Percentiles rank a stretch among this genome's conserved stretches.
Conservation (phyloP, 2,329 filamentous ascomycete genomes). For the Aspergillus phoenicis region DNA sequence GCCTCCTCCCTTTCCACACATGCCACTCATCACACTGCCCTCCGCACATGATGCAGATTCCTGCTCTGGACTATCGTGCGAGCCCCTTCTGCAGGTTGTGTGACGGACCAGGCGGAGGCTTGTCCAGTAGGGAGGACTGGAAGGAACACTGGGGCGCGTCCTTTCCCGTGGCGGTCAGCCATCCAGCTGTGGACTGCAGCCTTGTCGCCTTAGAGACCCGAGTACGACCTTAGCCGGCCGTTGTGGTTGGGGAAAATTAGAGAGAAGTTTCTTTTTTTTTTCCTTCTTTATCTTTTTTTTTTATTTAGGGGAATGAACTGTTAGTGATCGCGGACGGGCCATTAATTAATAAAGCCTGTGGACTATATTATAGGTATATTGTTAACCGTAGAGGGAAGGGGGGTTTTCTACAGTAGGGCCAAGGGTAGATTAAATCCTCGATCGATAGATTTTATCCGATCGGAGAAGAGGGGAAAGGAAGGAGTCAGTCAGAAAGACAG, state of each 20-base stretch:
- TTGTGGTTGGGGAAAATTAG: neutral
- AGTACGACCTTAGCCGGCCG: neutral
- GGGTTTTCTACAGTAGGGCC: neutral
- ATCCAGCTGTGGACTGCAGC: slow-evolving; percentile 5
- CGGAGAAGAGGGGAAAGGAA: neutral
- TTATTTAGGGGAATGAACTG: too few relatives aligned
- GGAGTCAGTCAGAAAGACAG: neutral
- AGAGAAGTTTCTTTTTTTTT: too few relatives aligned
- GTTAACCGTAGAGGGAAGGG: neutral
- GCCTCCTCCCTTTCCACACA: neutral
- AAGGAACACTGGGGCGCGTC: neutral
- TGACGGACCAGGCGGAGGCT: neutral
- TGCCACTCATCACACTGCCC: neutral
- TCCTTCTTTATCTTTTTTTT: too few relatives aligned
- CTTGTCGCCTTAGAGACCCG: slow-evolving; percentile 8
- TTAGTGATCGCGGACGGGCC: neutral
- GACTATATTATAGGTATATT: neutral
- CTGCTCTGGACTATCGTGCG: slow-evolving; percentile 1
- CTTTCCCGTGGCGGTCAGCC: slow-evolving; percentile 9
- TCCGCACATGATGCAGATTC: slow-evolving; percentile 3
- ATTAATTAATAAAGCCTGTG: neutral
- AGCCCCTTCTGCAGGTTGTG: slow-evolving; percentile 6
- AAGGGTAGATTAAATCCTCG: neutral
- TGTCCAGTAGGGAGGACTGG: slow-evolving; percentile 6
- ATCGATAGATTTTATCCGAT: neutral